Evolutionary conservation across 768 basidiomycete species (phyloP).

Genomic region (Tricholoma furcatifolium): DNA sequence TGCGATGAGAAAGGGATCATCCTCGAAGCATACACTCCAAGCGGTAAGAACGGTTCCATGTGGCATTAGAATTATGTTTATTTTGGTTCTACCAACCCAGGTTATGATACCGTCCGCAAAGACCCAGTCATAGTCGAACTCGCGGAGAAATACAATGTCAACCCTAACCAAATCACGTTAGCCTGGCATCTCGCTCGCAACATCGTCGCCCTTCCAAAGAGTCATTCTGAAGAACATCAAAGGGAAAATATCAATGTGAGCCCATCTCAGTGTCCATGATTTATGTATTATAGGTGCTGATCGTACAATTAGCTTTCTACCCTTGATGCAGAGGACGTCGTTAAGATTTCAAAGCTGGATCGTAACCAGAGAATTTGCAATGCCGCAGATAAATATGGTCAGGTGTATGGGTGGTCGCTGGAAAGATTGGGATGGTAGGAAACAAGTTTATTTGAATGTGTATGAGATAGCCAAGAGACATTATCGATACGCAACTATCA

Average conservation of each 20-base stretch:
- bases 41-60: conserved; percentile 25
- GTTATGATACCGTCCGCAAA: conserved; percentile 40
- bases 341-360: conserved; percentile 44
- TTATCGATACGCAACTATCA: too few relatives aligned
- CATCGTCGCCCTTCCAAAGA: conserved; percentile 46
- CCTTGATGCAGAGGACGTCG: conserved; percentile 40
- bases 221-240: conserved; percentile 43
- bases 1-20: conserved; percentile 49
- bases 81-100: conserved; percentile 19
- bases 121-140: conserved; percentile 45
- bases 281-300: neutral
- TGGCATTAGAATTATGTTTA: neutral
- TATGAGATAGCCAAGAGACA: neutral
- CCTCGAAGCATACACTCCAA: conserved; percentile 49
- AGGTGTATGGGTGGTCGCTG: conserved; percentile 37
- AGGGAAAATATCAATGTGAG: conserved; percentile 48
- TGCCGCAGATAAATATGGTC: conserved; percentile 30
- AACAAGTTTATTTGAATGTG: too few relatives aligned
- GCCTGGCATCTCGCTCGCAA: conserved; percentile 52
- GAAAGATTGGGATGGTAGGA: conserved; percentile 38
- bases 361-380: conserved; percentile 40
- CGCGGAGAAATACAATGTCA: conserved; percentile 45
- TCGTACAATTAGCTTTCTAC: conserved; percentile 31
- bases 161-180: conserved; percentile 46
- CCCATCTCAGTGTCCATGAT: conserved; percentile 11